phyloP scores from a whole-genome alignment of 2,329 filamentous ascomycete species.

The Pseudopithomyces maydicus region DNA sequence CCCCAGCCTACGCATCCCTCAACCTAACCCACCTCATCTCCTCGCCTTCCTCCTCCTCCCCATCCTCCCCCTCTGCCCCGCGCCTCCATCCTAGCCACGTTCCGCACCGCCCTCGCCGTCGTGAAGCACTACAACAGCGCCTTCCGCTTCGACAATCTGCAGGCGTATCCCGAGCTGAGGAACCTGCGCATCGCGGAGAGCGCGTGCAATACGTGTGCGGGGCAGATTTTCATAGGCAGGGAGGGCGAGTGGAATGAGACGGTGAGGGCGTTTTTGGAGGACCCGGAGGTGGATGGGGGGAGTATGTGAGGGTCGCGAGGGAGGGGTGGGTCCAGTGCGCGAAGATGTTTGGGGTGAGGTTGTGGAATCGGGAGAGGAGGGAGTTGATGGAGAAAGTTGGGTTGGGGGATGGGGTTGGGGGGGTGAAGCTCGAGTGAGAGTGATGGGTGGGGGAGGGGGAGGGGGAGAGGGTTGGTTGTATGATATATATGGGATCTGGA shows the following conservation, averaged over 20 bases:
- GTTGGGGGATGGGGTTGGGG: neutral
- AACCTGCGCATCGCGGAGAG: slow-evolving; percentile 8
- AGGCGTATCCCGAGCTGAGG: neutral
- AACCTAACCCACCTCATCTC: slow-evolving; percentile 10
- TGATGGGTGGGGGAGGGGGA: too few relatives aligned
- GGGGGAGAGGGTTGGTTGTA: neutral
- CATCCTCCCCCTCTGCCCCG: neutral
- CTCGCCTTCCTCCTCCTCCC: neutral
- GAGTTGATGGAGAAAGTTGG: slow-evolving; percentile 1
- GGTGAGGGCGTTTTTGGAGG: slow-evolving; percentile 9
- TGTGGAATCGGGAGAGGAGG: neutral
- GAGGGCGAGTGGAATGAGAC: slow-evolving; percentile 8
- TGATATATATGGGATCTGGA: too few relatives aligned
- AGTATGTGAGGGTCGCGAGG: slow-evolving; percentile 15
- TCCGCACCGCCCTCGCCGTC: slow-evolving; percentile 7
- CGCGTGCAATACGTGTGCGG: slow-evolving; percentile 12
- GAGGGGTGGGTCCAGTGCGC: slow-evolving; percentile 8
- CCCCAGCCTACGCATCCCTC: slow-evolving; percentile 14
- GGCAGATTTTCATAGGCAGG: slow-evolving; percentile 10
- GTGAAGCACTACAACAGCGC: neutral
- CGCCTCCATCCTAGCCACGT: slow-evolving; percentile 4
- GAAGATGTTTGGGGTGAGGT: slow-evolving; percentile 2
- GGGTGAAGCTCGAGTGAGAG: too few relatives aligned
- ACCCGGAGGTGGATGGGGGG: slow-evolving; percentile 9
- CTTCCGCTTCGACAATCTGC: neutral